These are phyloP conservation scores for Pseudocercospora macadamiae DNA, from an alignment of 2,329 filamentous ascomycete species.

Conservation along the genomic window DNA sequence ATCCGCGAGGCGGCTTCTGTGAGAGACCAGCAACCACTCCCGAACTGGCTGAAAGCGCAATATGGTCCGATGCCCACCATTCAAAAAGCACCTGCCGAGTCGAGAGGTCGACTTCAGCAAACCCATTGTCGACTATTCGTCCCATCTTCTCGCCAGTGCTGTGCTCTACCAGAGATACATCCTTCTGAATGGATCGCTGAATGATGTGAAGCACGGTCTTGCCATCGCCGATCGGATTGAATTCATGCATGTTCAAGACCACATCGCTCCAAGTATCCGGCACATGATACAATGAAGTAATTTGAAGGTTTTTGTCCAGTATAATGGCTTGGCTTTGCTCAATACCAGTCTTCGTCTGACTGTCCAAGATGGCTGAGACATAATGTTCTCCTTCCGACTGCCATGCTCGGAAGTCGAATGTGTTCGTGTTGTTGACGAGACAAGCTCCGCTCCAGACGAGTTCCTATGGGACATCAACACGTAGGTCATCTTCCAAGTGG, in stretches of 20 bases:
- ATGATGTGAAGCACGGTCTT: constrained; percentile 33
- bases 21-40: neutral
- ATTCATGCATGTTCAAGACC: constrained; percentile 44
- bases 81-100: constrained; percentile 38
- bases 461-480: too few species aligned
- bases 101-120: constrained; percentile 37
- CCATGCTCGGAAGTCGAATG: constrained; percentile 22
- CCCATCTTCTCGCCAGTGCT: constrained; percentile 27
- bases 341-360: neutral
- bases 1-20: constrained; percentile 7
- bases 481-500: too few species aligned
- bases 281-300: constrained; percentile 9
- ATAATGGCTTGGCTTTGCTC: constrained; percentile 13
- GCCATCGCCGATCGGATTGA: constrained; percentile 39
- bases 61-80: constrained; percentile 37
- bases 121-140: constrained; percentile 13
- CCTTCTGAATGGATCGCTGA: constrained; percentile 34
- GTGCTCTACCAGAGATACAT: constrained; percentile 35
- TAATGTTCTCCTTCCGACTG: constrained; percentile 1
- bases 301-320: constrained; percentile 9
- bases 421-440: constrained; percentile 20
- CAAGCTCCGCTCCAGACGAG: constrained; percentile 26
- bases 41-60: neutral
- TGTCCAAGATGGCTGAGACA: constrained; percentile 16
- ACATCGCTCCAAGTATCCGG: neutral